These are phyloP conservation scores for Xerophyta viscosa DNA, from an alignment of 106 monocot genomes.

Conservation along the genomic window DNA sequence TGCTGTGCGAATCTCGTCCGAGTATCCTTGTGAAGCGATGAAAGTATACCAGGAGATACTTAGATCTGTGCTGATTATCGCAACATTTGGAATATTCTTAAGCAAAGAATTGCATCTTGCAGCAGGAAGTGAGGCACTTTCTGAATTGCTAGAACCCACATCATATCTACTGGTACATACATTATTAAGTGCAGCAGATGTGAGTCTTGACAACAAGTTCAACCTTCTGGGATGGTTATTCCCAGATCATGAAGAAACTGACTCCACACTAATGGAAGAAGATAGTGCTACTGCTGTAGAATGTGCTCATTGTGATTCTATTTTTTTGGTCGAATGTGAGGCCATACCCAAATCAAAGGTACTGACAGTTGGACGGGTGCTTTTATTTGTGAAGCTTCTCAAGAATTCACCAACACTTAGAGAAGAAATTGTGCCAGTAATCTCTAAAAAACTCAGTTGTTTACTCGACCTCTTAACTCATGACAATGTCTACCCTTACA, in stretches of 20 bases:
- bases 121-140: constrained; percentile 68
- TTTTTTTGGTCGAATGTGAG: constrained; percentile 27
- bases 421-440: constrained; percentile 51
- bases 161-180: constrained; percentile 65
- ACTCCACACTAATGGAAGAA: constrained; percentile 1
- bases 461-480: constrained; percentile 42
- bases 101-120: constrained; percentile 50
- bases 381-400: constrained; percentile 67
- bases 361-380: constrained; percentile 38
- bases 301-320: constrained; percentile 10
- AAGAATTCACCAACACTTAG: constrained; percentile 44
- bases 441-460: constrained; percentile 52
- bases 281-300: constrained; percentile 11
- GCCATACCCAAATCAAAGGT: constrained; percentile 13
- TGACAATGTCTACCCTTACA: constrained; percentile 47
- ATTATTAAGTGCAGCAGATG: constrained; percentile 52
- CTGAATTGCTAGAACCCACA: constrained; percentile 65
- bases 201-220: constrained; percentile 31
- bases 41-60: constrained; percentile 32
- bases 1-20: constrained; percentile 79
- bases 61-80: constrained; percentile 49
- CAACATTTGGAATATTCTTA: constrained; percentile 44
- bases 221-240: constrained; percentile 62
- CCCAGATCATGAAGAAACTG: constrained; percentile 13
- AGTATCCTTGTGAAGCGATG: constrained; percentile 63